Base-by-base conservation (phyloP, 768 basidiomycete species). In the Cyclocybe aegerita region DNA sequence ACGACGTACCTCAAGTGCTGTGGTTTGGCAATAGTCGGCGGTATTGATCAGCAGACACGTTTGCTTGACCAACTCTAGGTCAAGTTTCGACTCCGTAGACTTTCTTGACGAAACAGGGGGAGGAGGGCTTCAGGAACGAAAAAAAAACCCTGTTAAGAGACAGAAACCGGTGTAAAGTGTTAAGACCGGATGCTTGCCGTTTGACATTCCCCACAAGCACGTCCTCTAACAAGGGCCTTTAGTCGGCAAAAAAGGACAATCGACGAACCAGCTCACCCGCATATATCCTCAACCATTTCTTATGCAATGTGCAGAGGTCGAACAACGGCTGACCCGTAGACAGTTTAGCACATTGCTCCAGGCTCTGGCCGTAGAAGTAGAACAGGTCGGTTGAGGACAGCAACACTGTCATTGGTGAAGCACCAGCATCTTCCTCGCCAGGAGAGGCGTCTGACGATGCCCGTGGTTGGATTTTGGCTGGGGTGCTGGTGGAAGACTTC, bases 321-420 rank as follows among this genome's bases (percentile, higher is more conserved):
- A 84, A 88, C 54, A 99, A 69, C 4, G 93, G 81, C 52, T 87
- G 83, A 0, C 90, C 88, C 0, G 86, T 91, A 8, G 91, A 94
- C 3, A 97, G 74, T 61, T 90, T 94, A 2, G 91, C 88, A 61
- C 96, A 98, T 62, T 94, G 91, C 46, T 98, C 97, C 33, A 99
- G 71, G 48, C 87, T 94, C 65, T 98, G 94, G 0, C 86, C 92
- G 64, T 98, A 98, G 70, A 97, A 93, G 66, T 95, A 97, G 74
- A 98, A 99, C 12, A 99, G 71, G 58, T 98, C 95, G 0, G 95
- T 98, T 0, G 95, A 98, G 0, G 92, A 94, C 0, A 93, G 90
- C 7, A 98, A 78, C 1, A 98, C 91, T 2, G 80, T 71, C n/a
- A 79, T 75, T 1, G 81, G 68, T 0, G 81, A 69, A 23, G 75